Evolutionary conservation across 148 eudicot species (phyloP), one percentile per base, ranked within the genome.

Genomic region (Fagopyrum homotropicum): DNA sequence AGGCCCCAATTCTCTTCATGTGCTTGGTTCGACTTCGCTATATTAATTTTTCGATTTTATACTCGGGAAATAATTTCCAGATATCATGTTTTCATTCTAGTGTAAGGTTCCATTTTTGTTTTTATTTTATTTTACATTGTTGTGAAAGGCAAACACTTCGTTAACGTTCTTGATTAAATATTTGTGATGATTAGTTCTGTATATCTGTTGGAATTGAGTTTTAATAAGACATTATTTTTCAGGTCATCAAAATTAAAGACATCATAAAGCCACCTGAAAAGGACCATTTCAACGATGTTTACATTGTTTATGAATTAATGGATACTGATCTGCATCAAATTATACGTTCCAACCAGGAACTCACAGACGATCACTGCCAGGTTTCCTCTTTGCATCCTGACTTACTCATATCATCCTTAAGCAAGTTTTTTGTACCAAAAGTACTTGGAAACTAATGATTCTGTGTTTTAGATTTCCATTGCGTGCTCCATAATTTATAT

Each of bases 281-380:
- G 75, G 82, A 80, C 29, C 75, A 80, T 77, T 85, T 85, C 64
- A 78, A 78, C 55, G 87, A 85, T 76, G 87, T 85, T 54, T 85
- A 85, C 82, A 82, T 89, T 77, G 84, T 82, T 17, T 84, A 87
- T 83, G 92, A 85, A 56, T 78, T 92, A 69, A 80, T 83, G 89
- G 93, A 93, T 80, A 91, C 98, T 44, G 98, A 93, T 89, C 83
- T 93, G 75, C 95, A 94, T 84, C 97, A 94, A 70, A 90, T 94
- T 22, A 94, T 91, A 78, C 82, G 87, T 73, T 94, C 98, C 59
- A 78, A 86, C 30, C 98, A 94, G 83, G 86, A 85, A 59, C 90
- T 94, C 73, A 94, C 89, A 4, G 95, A 94, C 49, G 97, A 94
- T 78, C 98, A 94, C 72, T 94, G 97, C 74, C 98, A 94, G 92